Percentiles rank a stretch among this genome's conserved stretches.
phyloP scores from a whole-genome alignment of 2,329 filamentous ascomycete genomes.

The Neonectria sp. region DNA sequence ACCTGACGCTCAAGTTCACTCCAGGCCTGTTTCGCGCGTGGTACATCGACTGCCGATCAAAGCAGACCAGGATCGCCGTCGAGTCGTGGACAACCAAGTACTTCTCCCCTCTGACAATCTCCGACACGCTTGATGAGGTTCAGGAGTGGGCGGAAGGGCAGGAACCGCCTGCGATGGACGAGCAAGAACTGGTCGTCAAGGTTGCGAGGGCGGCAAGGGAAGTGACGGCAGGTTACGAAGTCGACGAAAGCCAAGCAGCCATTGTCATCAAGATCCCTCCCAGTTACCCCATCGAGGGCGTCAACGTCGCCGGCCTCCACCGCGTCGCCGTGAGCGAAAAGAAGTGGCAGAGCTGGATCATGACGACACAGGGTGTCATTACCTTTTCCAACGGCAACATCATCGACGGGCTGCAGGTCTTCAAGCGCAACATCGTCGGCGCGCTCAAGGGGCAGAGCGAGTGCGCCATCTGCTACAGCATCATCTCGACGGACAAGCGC shows the following conservation, averaged over 20 bases:
- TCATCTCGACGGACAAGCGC: conserved; percentile 90
- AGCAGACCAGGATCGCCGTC: conserved; percentile 84
- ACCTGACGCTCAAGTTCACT: conserved; percentile 81
- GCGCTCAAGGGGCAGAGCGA: conserved; percentile 94
- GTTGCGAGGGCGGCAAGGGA: conserved; percentile 81
- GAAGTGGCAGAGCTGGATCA: conserved; percentile 94
- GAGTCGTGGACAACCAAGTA: conserved; percentile 89
- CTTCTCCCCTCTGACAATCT: conserved; percentile 81
- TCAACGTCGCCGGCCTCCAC: conserved; percentile 82
- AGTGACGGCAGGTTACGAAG: conserved; percentile 85
- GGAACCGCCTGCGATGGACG: conserved; percentile 63
- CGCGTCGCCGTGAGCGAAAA: conserved; percentile 90
- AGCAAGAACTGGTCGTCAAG: conserved; percentile 76
- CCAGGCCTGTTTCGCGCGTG: conserved; percentile 86
- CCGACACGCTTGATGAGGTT: conserved; percentile 77
- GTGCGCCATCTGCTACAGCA: conserved; percentile 97
- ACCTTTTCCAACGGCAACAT: conserved; percentile 92
- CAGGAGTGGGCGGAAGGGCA: conserved; percentile 74
- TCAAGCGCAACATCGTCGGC: conserved; percentile 88
- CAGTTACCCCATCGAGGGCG: conserved; percentile 86
- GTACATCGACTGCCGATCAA: conserved; percentile 86
- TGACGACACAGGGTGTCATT: conserved; percentile 91
- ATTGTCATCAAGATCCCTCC: conserved; percentile 87
- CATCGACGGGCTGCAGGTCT: conserved; percentile 88
- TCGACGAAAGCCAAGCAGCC: conserved; percentile 88